Evolutionary conservation across 371 early-diverging fungal species (phyloP).

Genomic region (Nosema muscidifuracis): DNA sequence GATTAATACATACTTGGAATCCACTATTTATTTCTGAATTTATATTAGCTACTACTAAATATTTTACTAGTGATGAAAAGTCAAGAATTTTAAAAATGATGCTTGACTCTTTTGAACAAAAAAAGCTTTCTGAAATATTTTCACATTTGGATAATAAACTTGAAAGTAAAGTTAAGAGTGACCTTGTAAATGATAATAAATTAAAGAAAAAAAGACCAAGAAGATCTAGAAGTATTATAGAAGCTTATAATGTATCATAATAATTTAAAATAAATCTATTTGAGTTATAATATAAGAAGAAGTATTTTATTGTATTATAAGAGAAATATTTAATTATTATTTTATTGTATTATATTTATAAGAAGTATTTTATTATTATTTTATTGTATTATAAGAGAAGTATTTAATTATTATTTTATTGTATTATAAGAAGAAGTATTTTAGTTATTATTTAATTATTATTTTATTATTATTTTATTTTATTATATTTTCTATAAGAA

Average conservation of each 20-base stretch:
- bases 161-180: constrained; percentile 30
- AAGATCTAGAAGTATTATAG: constrained; percentile 43
- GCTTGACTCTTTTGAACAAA: constrained; percentile 38
- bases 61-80: constrained; percentile 34
- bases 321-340: too few relatives aligned
- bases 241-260: constrained; percentile 46
- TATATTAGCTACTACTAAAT: constrained; percentile 46
- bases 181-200: constrained; percentile 7
- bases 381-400: too few relatives aligned
- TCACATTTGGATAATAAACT: constrained; percentile 42
- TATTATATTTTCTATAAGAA: too few relatives aligned
- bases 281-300: too few relatives aligned
- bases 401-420: too few relatives aligned
- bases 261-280: neutral
- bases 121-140: constrained; percentile 51
- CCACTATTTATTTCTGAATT: constrained; percentile 61
- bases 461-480: too few relatives aligned
- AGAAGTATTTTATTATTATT: too few relatives aligned
- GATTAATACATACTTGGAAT: constrained; percentile 62
- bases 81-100: constrained; percentile 10
- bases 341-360: too few relatives aligned
- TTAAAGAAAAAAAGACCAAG: constrained; percentile 8
- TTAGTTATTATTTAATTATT: too few relatives aligned
- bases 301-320: too few relatives aligned
- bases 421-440: too few relatives aligned